These are phyloP conservation scores for Trichosporon sp. DNA, from an alignment of 1,284 basidiomycete species.

Conservation along the genomic window DNA sequence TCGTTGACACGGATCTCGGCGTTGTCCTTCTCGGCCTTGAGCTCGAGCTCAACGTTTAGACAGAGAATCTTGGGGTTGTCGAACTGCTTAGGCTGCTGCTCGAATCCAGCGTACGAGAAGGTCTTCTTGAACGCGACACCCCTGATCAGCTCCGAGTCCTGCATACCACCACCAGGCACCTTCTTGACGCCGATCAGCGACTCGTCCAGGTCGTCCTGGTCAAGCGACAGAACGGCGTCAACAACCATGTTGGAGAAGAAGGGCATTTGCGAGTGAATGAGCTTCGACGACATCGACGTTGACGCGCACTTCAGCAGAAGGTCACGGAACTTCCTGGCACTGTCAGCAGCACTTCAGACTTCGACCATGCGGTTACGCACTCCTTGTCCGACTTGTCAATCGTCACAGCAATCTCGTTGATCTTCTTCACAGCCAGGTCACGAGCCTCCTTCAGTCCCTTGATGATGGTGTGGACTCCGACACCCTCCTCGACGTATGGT, in stretches of 20 bases:
- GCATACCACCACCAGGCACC: slow-evolving; percentile 97
- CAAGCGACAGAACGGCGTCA: slow-evolving; percentile 86
- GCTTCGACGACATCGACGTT: slow-evolving; percentile 98
- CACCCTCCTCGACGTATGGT: slow-evolving; percentile 91
- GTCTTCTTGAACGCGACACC: slow-evolving; percentile 99
- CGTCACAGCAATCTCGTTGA: slow-evolving; percentile 83
- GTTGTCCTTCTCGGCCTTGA: slow-evolving; percentile 99
- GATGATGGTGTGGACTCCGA: slow-evolving; percentile 96
- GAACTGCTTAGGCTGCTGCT: slow-evolving; percentile 97
- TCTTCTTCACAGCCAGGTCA: slow-evolving; percentile 76
- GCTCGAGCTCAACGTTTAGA: slow-evolving; percentile 95
- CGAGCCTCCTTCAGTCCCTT: slow-evolving; percentile 89
- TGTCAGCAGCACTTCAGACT: background rate
- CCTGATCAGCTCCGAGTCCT: slow-evolving; percentile 80
- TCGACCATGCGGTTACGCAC: slow-evolving; percentile 54
- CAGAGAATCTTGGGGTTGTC: slow-evolving; percentile 83
- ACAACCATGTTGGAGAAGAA: slow-evolving; percentile 99
- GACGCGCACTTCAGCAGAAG: slow-evolving; percentile 93
- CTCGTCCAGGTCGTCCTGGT: slow-evolving; percentile 92
- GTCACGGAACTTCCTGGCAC: slow-evolving; percentile 76
- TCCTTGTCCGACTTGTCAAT: slow-evolving; percentile 86
- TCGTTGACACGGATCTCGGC: slow-evolving; percentile 96
- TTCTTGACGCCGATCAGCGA: slow-evolving; percentile 98
- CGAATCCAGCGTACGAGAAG: slow-evolving; percentile 97
- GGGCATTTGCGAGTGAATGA: slow-evolving; percentile 97